Base-by-base conservation (phyloP, 2,329 filamentous ascomycete genomes). In the Zasmidium citrigriseum region DNA sequence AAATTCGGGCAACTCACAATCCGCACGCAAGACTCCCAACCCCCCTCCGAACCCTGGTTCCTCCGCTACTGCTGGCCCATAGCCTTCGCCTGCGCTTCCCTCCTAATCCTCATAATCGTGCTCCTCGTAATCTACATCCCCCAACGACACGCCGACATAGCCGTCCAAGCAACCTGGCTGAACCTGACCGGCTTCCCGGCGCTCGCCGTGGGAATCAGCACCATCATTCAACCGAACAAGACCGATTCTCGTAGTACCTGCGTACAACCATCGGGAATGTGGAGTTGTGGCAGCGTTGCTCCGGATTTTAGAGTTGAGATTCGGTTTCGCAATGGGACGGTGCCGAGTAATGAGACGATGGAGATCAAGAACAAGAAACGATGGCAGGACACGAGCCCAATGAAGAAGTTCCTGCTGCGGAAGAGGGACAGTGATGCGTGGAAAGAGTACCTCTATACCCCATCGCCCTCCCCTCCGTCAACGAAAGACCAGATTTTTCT, bases 141-240 rank as follows among this genome's bases (percentile, higher is more conserved):
- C 74, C 62, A 76, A 76, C 63, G 70, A 75, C 69, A 68, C 57
- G 44, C 68, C 77, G 68, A 67, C 65, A 55, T 59, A 79, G 71
- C 76, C 0, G 75, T 78, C 9, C 72, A 82, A 64, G 81, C 82
- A 1, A 76, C 82, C 50, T 97, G 91, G 89, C 80, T 96, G 57
- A 96, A 96, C 70, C 73, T 96, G 61, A 96, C 93, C 1, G 86
- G 87, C 52, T 96, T 90, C 65, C 93, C 93, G 18, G 89, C 92
- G 0, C 90, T 97, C 68, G 91, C 90, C 1, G 93, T 90, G 0
- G 93, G 93, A 0, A 82, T 93, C 18, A 82, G 90, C 60, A 96
- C 91, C 0, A 83, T 97, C 16, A 84, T 89, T 16, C 89, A 88
- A 4, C 86, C 91, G 0, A 84, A 90, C 77, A 84, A n/a, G 82